Evolutionary conservation across 2,329 filamentous ascomycete genomes (phyloP), one percentile per base, ranked within the genome.

Genomic region (Calonectria pauciramosa): DNA sequence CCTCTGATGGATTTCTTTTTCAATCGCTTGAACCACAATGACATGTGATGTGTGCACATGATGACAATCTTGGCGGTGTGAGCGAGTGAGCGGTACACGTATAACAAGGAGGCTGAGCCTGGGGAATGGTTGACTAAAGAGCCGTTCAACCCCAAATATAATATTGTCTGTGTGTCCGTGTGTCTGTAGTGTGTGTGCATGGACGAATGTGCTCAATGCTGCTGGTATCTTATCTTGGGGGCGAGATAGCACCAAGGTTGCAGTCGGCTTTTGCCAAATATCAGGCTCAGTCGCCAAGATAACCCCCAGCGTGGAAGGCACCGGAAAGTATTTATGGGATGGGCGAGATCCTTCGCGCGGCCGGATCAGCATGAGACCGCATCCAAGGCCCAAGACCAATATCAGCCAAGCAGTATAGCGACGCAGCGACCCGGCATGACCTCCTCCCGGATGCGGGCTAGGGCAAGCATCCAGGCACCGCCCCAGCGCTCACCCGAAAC

Each of bases 1-100:
- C 59, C 65, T 73, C 64, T 72, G 71, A 69, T 70, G 60, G 41
- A 34, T 65, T 68, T 75, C n/a, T 23, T 66, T 38, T 76, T 71
- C 26, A 70, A 65, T 26, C 38, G 3, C 23, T 54, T 14, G n/a
- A 38, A 75, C 26, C 52, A 51, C 32, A 44, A 23, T 68, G 47
- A 4, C 32, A 38, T 68, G 47, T 13, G 52, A n/a, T 28, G 26
- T 38, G n/a, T 47, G n/a, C 44, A 47, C 44, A 47, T 47, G 44
- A 20, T 47, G 44, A 47, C n/a, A 47, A 13, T 13, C n/a, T 9
- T 13, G 34, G 3, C 32, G 4, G 23, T 18, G 23, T 41, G 34
- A 20, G n/a, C 38, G 56, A 14, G 34, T 13, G 56, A 14, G 34
- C 13, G 20, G 36, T 28, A 28, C 26, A 63, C 56, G 56, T 41